Evolutionary conservation across 108 stramenopile species (phyloP).

Genomic region (Aureococcus anophagefferens): DNA sequence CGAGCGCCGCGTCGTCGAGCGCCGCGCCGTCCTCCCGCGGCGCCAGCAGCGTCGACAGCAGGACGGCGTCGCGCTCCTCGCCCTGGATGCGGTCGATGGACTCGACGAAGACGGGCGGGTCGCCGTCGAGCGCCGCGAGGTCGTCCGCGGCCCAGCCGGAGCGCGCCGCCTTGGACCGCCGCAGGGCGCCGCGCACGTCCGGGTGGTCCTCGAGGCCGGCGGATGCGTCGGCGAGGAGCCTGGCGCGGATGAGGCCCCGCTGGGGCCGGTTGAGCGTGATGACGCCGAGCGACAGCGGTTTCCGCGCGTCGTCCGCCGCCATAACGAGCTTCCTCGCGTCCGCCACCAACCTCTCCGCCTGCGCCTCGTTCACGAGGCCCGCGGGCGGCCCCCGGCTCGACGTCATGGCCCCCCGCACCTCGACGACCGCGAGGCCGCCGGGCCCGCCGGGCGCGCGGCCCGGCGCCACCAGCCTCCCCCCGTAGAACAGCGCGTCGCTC

Average conservation of each 20-base stretch:
- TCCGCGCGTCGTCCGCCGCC: background rate
- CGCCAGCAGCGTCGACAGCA: background rate
- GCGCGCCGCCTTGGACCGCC: too few relatives aligned
- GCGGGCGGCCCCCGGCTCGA: background rate
- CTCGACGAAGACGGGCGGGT: background rate
- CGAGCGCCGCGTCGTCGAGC: background rate
- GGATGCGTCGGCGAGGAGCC: background rate
- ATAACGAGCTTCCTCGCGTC: background rate
- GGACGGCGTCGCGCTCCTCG: background rate
- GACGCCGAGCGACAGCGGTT: background rate
- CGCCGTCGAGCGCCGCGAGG: background rate
- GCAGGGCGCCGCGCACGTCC: background rate
- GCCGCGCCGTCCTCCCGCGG: background rate
- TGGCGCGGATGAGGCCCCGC: background rate
- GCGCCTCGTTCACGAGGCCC: background rate
- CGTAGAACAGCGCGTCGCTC: background rate
- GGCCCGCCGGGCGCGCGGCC: background rate
- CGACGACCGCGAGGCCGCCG: background rate
- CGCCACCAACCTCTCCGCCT: background rate
- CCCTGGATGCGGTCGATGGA: constrained; percentile 2
- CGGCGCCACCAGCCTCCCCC: background rate
- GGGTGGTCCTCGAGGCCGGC: background rate
- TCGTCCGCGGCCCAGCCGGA: too few relatives aligned
- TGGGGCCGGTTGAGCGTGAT: background rate
- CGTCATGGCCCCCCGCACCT: background rate